Percentiles rank a stretch among this genome's conserved stretches.
Conservation (phyloP, 352 stramenopile species). For the Aphanomyces euteiches region DNA sequence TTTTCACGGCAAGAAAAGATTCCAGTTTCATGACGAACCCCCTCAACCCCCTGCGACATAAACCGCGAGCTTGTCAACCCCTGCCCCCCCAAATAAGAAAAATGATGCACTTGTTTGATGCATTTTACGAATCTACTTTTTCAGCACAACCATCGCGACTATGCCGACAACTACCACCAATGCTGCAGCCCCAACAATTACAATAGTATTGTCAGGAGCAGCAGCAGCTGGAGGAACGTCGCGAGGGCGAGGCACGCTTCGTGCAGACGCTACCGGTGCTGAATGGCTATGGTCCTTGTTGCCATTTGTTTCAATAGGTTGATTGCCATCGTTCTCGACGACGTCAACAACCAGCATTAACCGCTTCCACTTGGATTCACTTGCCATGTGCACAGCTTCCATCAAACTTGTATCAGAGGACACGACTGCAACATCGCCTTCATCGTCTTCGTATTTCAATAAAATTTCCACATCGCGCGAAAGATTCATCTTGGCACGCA, state of each 20-base stretch:
- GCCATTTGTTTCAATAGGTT: too few relatives aligned
- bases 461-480: constrained; percentile 54
- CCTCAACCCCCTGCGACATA: too few relatives aligned
- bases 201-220: constrained; percentile 8
- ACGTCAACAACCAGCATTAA: constrained; percentile 66
- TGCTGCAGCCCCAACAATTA: constrained; percentile 15
- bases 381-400: constrained; percentile 83
- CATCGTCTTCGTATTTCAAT: constrained; percentile 86
- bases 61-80: too few relatives aligned
- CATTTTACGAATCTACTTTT: not conserved
- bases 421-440: constrained; percentile 78
- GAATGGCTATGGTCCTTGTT: too few relatives aligned
- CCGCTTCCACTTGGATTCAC: constrained; percentile 77
- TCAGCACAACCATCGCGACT: constrained; percentile 10
- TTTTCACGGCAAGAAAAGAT: too few relatives aligned
- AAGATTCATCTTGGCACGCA: constrained; percentile 77
- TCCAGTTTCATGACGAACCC: too few relatives aligned
- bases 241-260: too few relatives aligned
- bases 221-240: not conserved
- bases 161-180: constrained; percentile 15
- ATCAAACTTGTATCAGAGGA: constrained; percentile 82
- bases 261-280: too few relatives aligned
- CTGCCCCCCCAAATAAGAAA: too few relatives aligned
- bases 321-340: not conserved
- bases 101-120: too few relatives aligned